Evolutionary conservation across 2,329 filamentous ascomycete genomes (phyloP), one percentile per base, ranked within the genome.

Genomic region (Epicoccum nigrum): DNA sequence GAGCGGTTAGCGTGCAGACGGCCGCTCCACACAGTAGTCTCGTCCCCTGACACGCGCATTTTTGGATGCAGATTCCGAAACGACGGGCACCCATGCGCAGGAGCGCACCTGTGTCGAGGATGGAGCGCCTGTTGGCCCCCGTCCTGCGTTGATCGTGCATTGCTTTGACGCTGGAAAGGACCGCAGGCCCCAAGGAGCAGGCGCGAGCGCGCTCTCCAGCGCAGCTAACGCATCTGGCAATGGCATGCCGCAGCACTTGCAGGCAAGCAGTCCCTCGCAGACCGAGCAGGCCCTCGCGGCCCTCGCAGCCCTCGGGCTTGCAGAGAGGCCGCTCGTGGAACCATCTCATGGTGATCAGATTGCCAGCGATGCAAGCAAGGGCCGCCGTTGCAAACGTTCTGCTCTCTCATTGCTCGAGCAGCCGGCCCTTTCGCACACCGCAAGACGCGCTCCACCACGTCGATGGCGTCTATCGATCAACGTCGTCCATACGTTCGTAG

Each of bases 361-460:
- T 20, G 44, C 35, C 41, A 39, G 47, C 45, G 40, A 20, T 21
- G 47, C 44, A 45, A 44, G 51, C 51, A 57, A 53, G 50, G 54
- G 56, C 49, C 47, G 30, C 19, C 35, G 41, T 17, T 35, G 50
- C 55, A 59, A 45, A 55, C 53, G 45, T 33, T 31, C 21, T 23
- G 52, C 49, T 32, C 55, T 39, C 62, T 62, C 62, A 66, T 68
- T 67, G 61, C 61, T 60, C 57, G 46, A 56, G 53, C 52, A 17
- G 32, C 32, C 48, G 45, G 49, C 50, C 51, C 47, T 46, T 35
- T 37, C 23, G 58, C 60, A 61, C 64, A 65, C 61, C 64, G 64
- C 62, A 65, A 58, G 31, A 58, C 58, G 45, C 49, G 47, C 55
- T 55, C 51, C 54, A 59, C 58, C 50, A 54, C 39, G 34, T 41